phyloP scores from a whole-genome alignment of 306 rosid species.

The Acacia confusa region DNA sequence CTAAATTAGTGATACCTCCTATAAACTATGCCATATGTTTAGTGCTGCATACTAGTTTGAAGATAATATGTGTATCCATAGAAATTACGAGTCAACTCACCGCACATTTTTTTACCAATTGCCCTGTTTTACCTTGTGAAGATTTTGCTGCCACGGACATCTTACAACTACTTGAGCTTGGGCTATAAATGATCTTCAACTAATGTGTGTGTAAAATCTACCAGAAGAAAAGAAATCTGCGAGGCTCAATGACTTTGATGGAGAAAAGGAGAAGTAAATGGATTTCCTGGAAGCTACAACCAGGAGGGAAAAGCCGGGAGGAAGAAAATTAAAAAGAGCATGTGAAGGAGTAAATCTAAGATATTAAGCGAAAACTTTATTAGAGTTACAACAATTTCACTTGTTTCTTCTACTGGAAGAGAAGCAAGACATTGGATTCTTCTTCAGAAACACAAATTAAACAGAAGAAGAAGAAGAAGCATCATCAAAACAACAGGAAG shows the following conservation, averaged over 20 bases:
- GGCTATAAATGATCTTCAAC: too few species aligned
- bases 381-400: background rate
- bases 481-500: background rate
- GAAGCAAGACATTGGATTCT: background rate
- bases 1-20: too few species aligned
- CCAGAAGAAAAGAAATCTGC: too few species aligned
- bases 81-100: too few species aligned
- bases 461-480: background rate
- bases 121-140: too few species aligned
- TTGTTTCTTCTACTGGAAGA: background rate
- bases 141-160: too few species aligned
- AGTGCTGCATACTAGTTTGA: too few species aligned
- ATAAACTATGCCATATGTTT: too few species aligned
- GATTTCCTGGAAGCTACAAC: background rate
- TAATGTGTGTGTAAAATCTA: too few species aligned
- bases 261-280: background rate
- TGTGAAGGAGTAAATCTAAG: background rate
- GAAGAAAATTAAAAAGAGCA: background rate
- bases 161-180: too few species aligned
- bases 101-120: too few species aligned
- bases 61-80: too few species aligned
- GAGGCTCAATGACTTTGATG: background rate
- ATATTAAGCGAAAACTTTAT: background rate
- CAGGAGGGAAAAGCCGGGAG: background rate
- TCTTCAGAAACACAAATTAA: background rate